Conservation (phyloP, 768 basidiomycete species). For the Rubroboletus pulcherrimus region DNA sequence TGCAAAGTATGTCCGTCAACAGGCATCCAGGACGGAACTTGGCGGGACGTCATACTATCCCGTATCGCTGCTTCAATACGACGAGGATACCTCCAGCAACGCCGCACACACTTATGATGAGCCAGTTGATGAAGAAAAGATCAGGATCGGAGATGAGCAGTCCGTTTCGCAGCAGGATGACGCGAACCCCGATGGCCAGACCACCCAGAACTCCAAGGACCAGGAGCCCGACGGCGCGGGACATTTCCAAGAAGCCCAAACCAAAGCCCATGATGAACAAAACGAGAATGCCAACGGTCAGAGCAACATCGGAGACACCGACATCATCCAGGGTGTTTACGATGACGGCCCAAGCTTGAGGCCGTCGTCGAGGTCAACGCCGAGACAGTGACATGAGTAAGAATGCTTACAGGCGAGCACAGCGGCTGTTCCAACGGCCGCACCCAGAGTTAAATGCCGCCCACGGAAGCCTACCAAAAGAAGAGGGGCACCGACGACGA, state of each 20-base stretch:
- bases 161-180: conserved; percentile 46
- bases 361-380: neutral
- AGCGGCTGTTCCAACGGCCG: conserved; percentile 49
- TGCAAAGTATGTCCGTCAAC: conserved; percentile 20
- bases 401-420: conserved; percentile 41
- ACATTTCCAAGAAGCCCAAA: conserved; percentile 51
- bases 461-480: conserved; percentile 54
- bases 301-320: conserved; percentile 49
- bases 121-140: conserved; percentile 48
- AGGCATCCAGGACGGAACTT: neutral
- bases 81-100: conserved; percentile 40
- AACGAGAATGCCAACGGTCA: conserved; percentile 46
- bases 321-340: conserved; percentile 49
- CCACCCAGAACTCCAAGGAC: conserved; percentile 53
- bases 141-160: conserved; percentile 41
- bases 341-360: conserved; percentile 59
- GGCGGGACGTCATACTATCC: conserved; percentile 40
- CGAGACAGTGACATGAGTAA: neutral
- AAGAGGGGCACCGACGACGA: conserved; percentile 51
- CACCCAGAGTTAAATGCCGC: conserved; percentile 53
- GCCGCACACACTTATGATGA: conserved; percentile 46
- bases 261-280: conserved; percentile 50
- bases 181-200: conserved; percentile 51
- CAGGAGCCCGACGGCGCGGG: conserved; percentile 44
- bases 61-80: conserved; percentile 43